Evolutionary conservation across 768 basidiomycete species (phyloP).

Genomic region (Omphalotus guepiniiformis): DNA sequence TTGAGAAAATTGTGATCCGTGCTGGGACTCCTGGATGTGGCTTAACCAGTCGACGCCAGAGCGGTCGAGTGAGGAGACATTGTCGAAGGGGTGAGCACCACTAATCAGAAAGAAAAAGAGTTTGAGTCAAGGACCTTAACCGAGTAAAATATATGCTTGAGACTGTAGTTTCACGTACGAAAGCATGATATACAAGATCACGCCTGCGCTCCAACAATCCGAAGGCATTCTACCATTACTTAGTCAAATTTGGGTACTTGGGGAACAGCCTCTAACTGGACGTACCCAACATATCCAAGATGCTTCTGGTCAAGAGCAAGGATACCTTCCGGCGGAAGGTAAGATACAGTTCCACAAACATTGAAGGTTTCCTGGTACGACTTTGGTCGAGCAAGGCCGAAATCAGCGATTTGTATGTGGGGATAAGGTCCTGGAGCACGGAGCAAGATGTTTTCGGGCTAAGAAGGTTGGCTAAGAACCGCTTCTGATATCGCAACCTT

Average conservation of each 20-base stretch:
- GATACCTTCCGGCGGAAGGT: conserved; percentile 82
- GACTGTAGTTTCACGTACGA: conserved; percentile 45
- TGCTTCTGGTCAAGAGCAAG: conserved; percentile 73
- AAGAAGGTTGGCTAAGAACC: not conserved
- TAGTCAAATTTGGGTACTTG: conserved; percentile 2
- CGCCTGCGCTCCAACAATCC: conserved; percentile 86
- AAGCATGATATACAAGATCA: conserved; percentile 80
- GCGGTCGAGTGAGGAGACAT: conserved; percentile 34
- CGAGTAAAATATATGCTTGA: not conserved
- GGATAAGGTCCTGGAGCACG: conserved; percentile 80
- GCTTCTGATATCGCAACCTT: too few species aligned
- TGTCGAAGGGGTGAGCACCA: conserved; percentile 77
- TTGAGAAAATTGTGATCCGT: conserved; percentile 35
- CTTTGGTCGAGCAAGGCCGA: conserved; percentile 76
- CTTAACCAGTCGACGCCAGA: conserved; percentile 34
- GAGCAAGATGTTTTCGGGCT: conserved; percentile 85
- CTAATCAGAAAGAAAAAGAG: conserved; percentile 28
- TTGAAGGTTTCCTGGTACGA: conserved; percentile 81
- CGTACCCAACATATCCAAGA: conserved; percentile 58
- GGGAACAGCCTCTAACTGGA: not conserved
- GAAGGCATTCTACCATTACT: conserved; percentile 63
- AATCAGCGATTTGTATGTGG: conserved; percentile 81
- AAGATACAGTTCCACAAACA: conserved; percentile 84
- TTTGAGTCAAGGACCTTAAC: not conserved
- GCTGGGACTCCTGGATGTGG: conserved; percentile 31